Percentiles rank a stretch among this genome's conserved stretches.
phyloP scores from a whole-genome alignment of 2,329 filamentous ascomycete species.

The Diplodia corticola region DNA sequence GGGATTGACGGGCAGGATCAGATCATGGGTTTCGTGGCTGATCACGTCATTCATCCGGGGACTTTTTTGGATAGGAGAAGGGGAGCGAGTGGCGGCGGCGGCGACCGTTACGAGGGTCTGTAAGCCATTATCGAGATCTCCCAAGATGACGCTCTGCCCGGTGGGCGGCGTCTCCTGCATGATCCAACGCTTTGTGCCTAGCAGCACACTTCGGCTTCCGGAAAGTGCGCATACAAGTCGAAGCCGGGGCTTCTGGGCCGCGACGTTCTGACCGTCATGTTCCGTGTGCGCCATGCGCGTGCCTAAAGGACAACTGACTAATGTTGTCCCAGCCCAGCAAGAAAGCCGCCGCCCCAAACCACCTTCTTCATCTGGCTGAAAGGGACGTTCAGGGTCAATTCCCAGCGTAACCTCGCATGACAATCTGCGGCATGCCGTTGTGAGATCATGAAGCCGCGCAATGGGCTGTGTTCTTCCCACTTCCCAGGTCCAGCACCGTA shows the following conservation, averaged over 20 bases:
- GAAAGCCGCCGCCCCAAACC: neutral
- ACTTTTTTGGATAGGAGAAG: neutral
- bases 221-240: neutral
- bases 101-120: neutral
- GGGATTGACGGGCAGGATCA: neutral
- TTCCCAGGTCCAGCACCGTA: neutral
- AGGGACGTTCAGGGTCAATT: neutral
- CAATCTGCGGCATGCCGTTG: neutral
- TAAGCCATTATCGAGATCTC: constrained; percentile 10
- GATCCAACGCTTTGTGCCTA: neutral
- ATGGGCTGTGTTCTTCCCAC: neutral
- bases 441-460: neutral
- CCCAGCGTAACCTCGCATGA: neutral
- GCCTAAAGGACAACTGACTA: neutral
- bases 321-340: neutral
- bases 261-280: neutral
- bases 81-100: neutral
- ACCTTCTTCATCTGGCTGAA: neutral
- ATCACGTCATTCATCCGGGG: neutral
- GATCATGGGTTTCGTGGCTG: neutral
- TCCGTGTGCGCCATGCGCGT: neutral
- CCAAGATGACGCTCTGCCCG: neutral
- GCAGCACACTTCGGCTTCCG: neutral
- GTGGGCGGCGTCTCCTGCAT: neutral
- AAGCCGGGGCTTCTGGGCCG: neutral